These are phyloP conservation scores for Alternaria arborescens DNA, from an alignment of 2,329 filamentous ascomycete genomes.

Conservation along the genomic window DNA sequence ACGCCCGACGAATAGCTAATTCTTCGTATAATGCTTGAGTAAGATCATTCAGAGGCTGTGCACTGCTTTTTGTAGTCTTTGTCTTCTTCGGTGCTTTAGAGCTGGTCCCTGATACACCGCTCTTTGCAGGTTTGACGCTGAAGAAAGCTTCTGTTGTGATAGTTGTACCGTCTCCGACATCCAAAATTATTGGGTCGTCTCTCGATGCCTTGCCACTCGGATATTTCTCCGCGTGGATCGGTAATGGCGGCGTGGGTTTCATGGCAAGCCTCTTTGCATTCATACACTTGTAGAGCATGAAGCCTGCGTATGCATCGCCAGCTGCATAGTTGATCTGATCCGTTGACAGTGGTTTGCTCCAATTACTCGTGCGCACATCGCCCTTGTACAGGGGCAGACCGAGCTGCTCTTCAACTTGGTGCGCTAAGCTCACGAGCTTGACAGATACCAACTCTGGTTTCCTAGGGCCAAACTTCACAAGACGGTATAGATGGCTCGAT, in stretches of 20 bases:
- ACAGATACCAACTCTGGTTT: slow-evolving; percentile 51
- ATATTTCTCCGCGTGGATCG: slow-evolving; percentile 39
- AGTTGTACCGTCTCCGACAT: slow-evolving; percentile 26
- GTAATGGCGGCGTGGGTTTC: slow-evolving; percentile 39
- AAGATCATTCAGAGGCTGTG: slow-evolving; percentile 18
- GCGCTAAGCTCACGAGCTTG: slow-evolving; percentile 69
- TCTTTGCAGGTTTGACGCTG: slow-evolving; percentile 19
- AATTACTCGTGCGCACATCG: slow-evolving; percentile 76
- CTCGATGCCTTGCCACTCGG: slow-evolving; percentile 25
- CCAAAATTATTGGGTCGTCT: slow-evolving; percentile 30
- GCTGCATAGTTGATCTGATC: slow-evolving; percentile 79
- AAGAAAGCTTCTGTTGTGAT: slow-evolving; percentile 38
- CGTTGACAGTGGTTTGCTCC: slow-evolving; percentile 69
- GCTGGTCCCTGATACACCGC: not conserved
- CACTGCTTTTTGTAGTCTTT: not conserved
- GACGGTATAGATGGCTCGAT: slow-evolving; percentile 80
- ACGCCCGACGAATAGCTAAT: slow-evolving; percentile 27
- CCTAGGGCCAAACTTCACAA: slow-evolving; percentile 72
- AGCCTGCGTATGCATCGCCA: slow-evolving; percentile 83
- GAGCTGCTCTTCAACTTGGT: slow-evolving; percentile 75
- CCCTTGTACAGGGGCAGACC: slow-evolving; percentile 83
- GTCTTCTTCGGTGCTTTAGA: slow-evolving; percentile 1
- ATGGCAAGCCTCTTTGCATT: slow-evolving; percentile 68
- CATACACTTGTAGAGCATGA: slow-evolving; percentile 77
- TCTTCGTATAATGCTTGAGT: slow-evolving; percentile 32